Evolutionary conservation across 2,329 filamentous ascomycete species (phyloP), one percentile per base, ranked within the genome.

Genomic region (Stemphylium lycopersici): DNA sequence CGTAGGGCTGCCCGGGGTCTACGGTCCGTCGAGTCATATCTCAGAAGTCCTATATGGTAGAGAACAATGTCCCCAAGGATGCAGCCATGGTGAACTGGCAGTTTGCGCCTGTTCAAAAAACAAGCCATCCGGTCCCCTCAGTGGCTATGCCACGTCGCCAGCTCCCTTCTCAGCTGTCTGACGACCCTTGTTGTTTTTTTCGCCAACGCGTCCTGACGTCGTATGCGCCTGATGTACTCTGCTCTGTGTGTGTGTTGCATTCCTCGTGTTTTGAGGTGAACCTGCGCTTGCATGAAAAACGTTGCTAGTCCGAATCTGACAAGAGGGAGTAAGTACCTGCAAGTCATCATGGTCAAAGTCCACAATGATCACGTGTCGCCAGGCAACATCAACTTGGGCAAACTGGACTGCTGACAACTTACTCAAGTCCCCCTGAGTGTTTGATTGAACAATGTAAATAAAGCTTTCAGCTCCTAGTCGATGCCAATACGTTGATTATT

Each of bases 71-170:
- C 31, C 18, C 18, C 7, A 22, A 50, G 39, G 12, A 50, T 43
- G 39, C 46, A 48, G 38, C 32, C 16, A 34, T 55, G 59, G 42
- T 63, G 61, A 65, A 63, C 50, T 66, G 61, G 63, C 59, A 63
- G 39, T 58, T 52, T 37, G 41, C 47, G 31, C 11, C 13, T 7
- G 15, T 34, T 6, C n/a, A 16, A 18, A 20, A 29, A 33, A 33
- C 18, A 22, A 13, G 42, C 37, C 8, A 10, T 50, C 29, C 36
- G 18, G 43, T 29, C n/a, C 22, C 12, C 43, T 43, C 40, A 50
- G 16, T 60, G 49, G 51, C 41, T 38, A 13, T 1, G 55, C 48
- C 47, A 48, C 51, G 39, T 32, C 12, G 46, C 22, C 33, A 16
- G 20, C 31, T 6, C 26, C 26, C 10, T 29, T 8, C 7, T 29